Conservation (phyloP, 1,139 yeast species). For the Saccharomyces pastorianus region DNA sequence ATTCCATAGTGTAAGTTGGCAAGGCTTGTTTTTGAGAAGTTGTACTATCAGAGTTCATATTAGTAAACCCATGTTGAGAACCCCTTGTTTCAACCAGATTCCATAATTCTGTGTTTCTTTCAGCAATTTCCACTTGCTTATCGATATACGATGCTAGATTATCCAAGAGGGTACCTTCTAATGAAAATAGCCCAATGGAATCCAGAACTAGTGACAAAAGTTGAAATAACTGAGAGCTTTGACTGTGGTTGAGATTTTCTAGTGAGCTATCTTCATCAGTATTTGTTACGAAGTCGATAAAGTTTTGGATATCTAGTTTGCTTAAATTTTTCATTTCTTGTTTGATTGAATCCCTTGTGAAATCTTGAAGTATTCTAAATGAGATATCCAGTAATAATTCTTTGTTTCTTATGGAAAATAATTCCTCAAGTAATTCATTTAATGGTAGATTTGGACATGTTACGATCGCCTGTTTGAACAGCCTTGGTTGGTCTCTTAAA, state of each 20-base stretch:
- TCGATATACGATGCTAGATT: slow-evolving; percentile 24
- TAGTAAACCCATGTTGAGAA: slow-evolving; percentile 4
- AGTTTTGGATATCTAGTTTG: slow-evolving; percentile 28
- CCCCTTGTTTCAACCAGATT: slow-evolving; percentile 24
- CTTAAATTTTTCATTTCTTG: slow-evolving; percentile 26
- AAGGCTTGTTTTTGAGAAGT: slow-evolving; percentile 13
- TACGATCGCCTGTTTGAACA: slow-evolving; percentile 73
- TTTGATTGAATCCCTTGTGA: slow-evolving; percentile 30
- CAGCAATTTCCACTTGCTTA: slow-evolving; percentile 25
- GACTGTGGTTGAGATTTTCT: slow-evolving; percentile 15
- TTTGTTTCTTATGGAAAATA: slow-evolving; percentile 46
- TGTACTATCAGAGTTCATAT: slow-evolving; percentile 5
- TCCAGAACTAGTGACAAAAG: slow-evolving; percentile 29
- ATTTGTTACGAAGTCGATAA: slow-evolving; percentile 27
- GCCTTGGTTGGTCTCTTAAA: slow-evolving; percentile 46
- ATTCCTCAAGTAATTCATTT: slow-evolving; percentile 52
- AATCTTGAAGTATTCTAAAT: slow-evolving; percentile 58
- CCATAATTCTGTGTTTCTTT: slow-evolving; percentile 28
- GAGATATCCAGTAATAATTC: slow-evolving; percentile 64
- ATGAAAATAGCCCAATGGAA: slow-evolving; percentile 30
- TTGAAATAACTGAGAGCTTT: slow-evolving; percentile 25
- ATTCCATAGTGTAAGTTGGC: slow-evolving; percentile 26
- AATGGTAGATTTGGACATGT: slow-evolving; percentile 67
- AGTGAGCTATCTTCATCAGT: slow-evolving; percentile 10
- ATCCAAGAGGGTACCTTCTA: slow-evolving; percentile 24